Base-by-base conservation (phyloP, 345 rosid species). In the Turritis glabra region DNA sequence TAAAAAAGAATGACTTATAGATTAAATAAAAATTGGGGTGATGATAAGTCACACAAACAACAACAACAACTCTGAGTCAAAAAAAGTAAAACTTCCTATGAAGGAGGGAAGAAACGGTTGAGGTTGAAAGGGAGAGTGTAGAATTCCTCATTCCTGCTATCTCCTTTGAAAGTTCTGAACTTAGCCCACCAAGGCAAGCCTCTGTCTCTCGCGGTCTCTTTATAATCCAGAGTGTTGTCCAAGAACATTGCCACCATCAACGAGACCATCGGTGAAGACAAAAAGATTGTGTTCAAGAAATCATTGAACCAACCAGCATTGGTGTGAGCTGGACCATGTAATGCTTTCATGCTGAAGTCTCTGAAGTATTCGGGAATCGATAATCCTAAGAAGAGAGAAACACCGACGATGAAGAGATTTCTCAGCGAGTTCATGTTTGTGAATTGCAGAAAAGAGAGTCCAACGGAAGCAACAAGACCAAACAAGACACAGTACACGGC, bases 341-440 rank as follows among this genome's bases (percentile, higher is more conserved):
- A 82, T 68, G 99, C 97, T 80, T 82, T 87, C 44, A 87, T 57
- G 6, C 87, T 81, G 86, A 90, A 95, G 76, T 85, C 90, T 75
- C 98, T 82, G 69, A 92, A 95, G 81, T 96, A 96, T 27, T 88
- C 90, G 0, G 99, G 99, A 23, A 96, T 69, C 0, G 98, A 96
- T 77, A 92, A 51, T 14, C 99, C 99, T 38, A 96, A 77, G 84
- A 89, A 96, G 78, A 96, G 85, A 3, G 99, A 83, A 6, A 96
- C 94, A 0, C 98, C 98, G 0, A 71, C 55, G 53, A 92, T 89
- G 88, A 96, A 96, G 73, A 96, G 94, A 74, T 90, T 92, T 71
- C 99, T 85, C 82, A 92, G 79, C n/a, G 98, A 92, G 84, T 96
- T 96, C 99, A 96, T 92, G 85, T 96, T 96, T 57, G 97, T 92